These are phyloP conservation scores for Cyathus striatus DNA, from an alignment of 768 basidiomycete genomes.

Conservation along the genomic window DNA sequence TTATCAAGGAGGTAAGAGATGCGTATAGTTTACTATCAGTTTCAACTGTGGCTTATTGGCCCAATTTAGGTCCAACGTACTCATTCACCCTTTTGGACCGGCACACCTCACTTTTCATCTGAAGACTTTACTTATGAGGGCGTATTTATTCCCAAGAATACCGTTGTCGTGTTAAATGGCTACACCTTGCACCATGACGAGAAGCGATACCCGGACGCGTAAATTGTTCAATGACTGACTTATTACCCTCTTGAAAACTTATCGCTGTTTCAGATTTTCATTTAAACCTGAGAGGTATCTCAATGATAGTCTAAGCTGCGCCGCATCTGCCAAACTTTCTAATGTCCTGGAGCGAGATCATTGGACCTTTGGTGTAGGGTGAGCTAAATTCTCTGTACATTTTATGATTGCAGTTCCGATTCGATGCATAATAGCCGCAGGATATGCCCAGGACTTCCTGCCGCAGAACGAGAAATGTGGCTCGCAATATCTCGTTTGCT, in stretches of 20 bases:
- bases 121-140: constrained; percentile 34
- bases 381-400: constrained; percentile 4
- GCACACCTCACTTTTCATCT: constrained; percentile 28
- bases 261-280: background rate
- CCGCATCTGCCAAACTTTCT: constrained; percentile 34
- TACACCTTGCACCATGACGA: constrained; percentile 28
- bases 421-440: constrained; percentile 16
- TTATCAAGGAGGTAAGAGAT: constrained; percentile 19
- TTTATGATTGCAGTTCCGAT: background rate
- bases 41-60: background rate
- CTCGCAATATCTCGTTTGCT: constrained; percentile 39
- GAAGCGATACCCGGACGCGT: constrained; percentile 28
- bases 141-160: constrained; percentile 30
- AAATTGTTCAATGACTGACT: constrained; percentile 6
- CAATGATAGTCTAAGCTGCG: constrained; percentile 24
- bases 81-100: constrained; percentile 31
- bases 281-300: constrained; percentile 38
- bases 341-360: constrained; percentile 39
- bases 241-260: background rate
- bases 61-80: constrained; percentile 24
- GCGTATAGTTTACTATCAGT: background rate
- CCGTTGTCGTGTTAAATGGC: constrained; percentile 30
- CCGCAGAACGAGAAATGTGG: constrained; percentile 41
- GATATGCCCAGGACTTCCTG: constrained; percentile 39
- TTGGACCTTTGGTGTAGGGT: constrained; percentile 46